Conservation (phyloP, 2,329 filamentous ascomycete genomes). For the Botrytis pseudocinerea region DNA sequence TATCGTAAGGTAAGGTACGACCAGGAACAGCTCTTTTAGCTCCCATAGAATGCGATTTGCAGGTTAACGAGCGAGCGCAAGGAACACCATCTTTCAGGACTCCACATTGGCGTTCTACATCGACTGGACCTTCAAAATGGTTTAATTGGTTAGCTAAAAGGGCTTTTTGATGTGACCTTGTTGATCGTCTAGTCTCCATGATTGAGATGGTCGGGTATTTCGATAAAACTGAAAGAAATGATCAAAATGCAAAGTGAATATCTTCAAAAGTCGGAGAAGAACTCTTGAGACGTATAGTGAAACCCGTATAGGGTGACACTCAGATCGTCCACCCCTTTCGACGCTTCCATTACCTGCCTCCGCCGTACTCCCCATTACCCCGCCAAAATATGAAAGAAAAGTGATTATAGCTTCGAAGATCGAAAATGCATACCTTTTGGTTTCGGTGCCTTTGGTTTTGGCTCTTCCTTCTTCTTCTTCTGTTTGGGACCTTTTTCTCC, state of each 20-base stretch:
- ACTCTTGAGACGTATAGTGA: background rate
- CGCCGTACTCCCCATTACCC: background rate
- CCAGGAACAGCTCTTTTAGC: constrained; percentile 87
- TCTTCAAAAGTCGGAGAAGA: background rate
- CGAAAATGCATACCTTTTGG: constrained; percentile 64
- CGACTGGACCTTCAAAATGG: constrained; percentile 66
- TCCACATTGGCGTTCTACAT: constrained; percentile 92
- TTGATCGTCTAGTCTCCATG: background rate
- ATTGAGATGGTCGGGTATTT: background rate
- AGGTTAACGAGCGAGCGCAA: constrained; percentile 85
- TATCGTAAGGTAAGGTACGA: constrained; percentile 85
- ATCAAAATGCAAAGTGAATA: background rate
- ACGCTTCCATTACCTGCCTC: background rate
- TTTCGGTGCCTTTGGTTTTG: constrained; percentile 79
- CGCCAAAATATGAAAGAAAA: background rate
- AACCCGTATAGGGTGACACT: background rate
- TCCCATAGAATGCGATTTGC: constrained; percentile 95
- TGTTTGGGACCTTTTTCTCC: constrained; percentile 80
- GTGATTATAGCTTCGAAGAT: background rate
- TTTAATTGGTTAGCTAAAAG: constrained; percentile 21
- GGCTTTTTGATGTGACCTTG: constrained; percentile 3
- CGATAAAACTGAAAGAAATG: background rate
- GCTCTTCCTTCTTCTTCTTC: constrained; percentile 95
- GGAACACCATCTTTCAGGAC: constrained; percentile 83
- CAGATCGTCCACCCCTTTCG: background rate